phyloP scores from a whole-genome alignment of 2,329 filamentous ascomycete genomes.

The Grosmannia serpens region DNA sequence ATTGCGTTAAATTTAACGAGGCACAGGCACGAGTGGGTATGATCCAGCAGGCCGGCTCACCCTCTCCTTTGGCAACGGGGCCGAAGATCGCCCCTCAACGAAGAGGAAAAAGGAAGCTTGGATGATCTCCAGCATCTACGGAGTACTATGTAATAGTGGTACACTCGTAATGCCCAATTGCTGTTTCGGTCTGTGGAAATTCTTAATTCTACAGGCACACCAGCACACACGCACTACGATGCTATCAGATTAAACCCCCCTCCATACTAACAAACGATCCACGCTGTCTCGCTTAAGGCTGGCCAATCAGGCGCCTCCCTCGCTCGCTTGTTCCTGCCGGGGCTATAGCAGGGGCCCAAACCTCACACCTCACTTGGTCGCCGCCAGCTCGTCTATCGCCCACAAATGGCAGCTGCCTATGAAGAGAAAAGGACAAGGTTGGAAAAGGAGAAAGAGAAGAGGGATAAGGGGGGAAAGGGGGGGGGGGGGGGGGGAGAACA shows the following conservation, averaged over 20 bases:
- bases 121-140: too few species aligned
- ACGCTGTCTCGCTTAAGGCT: conserved; percentile 19
- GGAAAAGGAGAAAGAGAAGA: neutral
- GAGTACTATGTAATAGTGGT: too few species aligned
- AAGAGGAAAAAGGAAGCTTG: neutral
- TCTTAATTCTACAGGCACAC: neutral
- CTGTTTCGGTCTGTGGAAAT: neutral
- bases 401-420: neutral
- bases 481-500: too few species aligned
- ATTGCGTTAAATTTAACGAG: conserved; percentile 29
- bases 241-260: neutral
- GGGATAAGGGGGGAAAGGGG: too few species aligned
- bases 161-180: neutral
- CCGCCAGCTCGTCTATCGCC: neutral
- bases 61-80: neutral
- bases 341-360: neutral
- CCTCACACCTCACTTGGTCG: neutral
- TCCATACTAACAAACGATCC: neutral
- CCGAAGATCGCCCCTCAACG: neutral
- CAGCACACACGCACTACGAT: too few species aligned
- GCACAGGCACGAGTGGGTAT: neutral
- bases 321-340: conserved; percentile 20
- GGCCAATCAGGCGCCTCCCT: conserved; percentile 22
- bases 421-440: neutral
- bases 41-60: neutral